A percentile compares a stretch with the other conserved stretches of the same genome.
Evolutionary conservation across 768 basidiomycete genomes (phyloP).

Genomic region (Sistotremastrum suecicum): DNA sequence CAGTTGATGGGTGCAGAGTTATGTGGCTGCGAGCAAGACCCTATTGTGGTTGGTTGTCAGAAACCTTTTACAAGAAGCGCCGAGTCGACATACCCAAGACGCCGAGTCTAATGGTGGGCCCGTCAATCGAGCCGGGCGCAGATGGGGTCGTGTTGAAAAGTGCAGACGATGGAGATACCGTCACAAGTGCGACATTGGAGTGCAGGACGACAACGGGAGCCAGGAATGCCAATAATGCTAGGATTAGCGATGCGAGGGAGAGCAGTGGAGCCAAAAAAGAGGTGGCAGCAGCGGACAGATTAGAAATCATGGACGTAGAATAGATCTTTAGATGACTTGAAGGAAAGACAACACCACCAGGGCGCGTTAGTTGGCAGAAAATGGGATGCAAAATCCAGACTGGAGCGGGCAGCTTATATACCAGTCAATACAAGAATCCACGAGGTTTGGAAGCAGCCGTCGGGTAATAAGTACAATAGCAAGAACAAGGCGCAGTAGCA

Average conservation of each 20-base stretch:
- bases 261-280: slow-evolving; percentile 57
- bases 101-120: slow-evolving; percentile 56
- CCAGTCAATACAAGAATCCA: too few relatives aligned
- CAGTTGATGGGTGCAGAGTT: slow-evolving; percentile 41
- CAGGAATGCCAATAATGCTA: slow-evolving; percentile 54
- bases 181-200: slow-evolving; percentile 47
- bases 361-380: too few relatives aligned
- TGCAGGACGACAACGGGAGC: slow-evolving; percentile 50
- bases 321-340: too few relatives aligned
- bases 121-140: slow-evolving; percentile 31
- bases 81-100: slow-evolving; percentile 34
- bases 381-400: too few relatives aligned
- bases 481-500: too few relatives aligned
- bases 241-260: slow-evolving; percentile 48
- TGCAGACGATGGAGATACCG: slow-evolving; percentile 40
- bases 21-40: slow-evolving; percentile 47
- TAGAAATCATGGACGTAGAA: slow-evolving; percentile 41
- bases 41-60: slow-evolving; percentile 19
- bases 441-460: too few relatives aligned
- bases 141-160: slow-evolving; percentile 21
- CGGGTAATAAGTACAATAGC: too few relatives aligned
- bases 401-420: too few relatives aligned
- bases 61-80: background rate
- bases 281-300: slow-evolving; percentile 52
- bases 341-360: too few relatives aligned